Evolutionary conservation across 116 monocot species (phyloP).

Genomic region (Cymodocea nodosa): DNA sequence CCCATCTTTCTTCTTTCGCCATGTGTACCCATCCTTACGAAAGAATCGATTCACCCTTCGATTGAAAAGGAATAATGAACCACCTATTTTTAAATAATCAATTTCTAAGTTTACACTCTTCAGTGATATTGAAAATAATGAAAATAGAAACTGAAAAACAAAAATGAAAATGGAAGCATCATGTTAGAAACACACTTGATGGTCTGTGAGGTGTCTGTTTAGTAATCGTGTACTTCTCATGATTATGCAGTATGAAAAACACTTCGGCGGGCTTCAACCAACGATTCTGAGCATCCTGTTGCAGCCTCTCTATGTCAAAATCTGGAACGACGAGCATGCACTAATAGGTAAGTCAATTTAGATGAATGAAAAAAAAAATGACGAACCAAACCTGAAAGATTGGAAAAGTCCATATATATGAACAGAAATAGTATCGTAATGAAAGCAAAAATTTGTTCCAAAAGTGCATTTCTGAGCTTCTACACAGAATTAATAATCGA

Average conservation of each 20-base stretch:
- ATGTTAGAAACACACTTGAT: constrained; percentile 30
- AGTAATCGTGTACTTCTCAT: constrained; percentile 41
- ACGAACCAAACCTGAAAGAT: too few species aligned
- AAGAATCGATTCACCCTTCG: constrained; percentile 56
- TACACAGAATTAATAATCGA: too few species aligned
- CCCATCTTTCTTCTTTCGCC: constrained; percentile 82
- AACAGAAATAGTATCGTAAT: too few species aligned
- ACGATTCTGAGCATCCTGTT: constrained; percentile 39
- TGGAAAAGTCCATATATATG: too few species aligned
- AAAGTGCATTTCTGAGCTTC: too few species aligned
- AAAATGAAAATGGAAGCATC: not conserved
- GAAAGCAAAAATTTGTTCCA: too few species aligned
- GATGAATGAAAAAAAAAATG: not conserved
- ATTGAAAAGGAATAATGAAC: constrained; percentile 78
- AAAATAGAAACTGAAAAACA: not conserved
- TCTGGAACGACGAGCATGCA: constrained; percentile 14
- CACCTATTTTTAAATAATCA: constrained; percentile 29
- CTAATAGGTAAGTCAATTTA: not conserved
- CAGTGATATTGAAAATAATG: too few species aligned
- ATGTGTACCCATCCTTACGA: constrained; percentile 76
- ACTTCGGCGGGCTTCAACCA: constrained; percentile 88
- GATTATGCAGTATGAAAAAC: constrained; percentile 56
- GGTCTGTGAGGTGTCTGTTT: constrained; percentile 37
- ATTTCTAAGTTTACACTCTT: not conserved
- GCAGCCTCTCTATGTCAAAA: constrained; percentile 49